Base-by-base conservation (phyloP, 2,329 filamentous ascomycete genomes). In the Diaporthe caulivora region DNA sequence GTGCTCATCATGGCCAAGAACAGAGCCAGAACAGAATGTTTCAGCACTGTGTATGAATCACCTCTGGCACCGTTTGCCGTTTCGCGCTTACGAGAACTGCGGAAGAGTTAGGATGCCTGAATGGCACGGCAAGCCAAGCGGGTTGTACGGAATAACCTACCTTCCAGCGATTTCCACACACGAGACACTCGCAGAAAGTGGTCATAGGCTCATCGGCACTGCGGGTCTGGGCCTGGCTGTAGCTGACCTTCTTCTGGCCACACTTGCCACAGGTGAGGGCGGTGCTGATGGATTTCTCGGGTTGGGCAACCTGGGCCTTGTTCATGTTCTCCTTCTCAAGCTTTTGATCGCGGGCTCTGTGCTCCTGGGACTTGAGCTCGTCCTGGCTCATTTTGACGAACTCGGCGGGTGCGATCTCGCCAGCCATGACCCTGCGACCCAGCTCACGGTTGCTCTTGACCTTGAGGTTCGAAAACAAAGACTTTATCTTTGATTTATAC, bases 261-360 rank as follows among this genome's bases (percentile, higher is more conserved):
- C 97, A 99, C 83, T 95, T 95, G 80, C 95, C 91, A 85, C 97
- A 99, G 84, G 94, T 92, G 80, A 98, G 88, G 72, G 92, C 94
- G 81, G 93, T 93, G 81, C 92, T 95, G 85, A 98, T 95, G 81
- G 93, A 95, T 88, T 95, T 97, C 84, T 98, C 93, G 24, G 92
- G 93, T 87, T 95, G 93, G 72, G 96, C 94, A 15, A 97, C 95
- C 92, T 98, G 97, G 1, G 97, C 95, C 84, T 96, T 95, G 86
- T 95, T 95, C 94, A 98, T 95, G 84, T 99, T 99, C 84, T 98
- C 95, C 84, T 94, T 91, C 81, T 95, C 89, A 67, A 98, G 88
- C 82, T 91, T 91, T 78, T 90, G 86, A 78, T 98, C 95, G 80
- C 92, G 90, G 78, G 91, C 91, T 75, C 92, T 91, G 83, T 94